These are phyloP conservation scores for Cladophialophora immunda DNA, from an alignment of 2,329 filamentous ascomycete genomes.

Conservation along the genomic window DNA sequence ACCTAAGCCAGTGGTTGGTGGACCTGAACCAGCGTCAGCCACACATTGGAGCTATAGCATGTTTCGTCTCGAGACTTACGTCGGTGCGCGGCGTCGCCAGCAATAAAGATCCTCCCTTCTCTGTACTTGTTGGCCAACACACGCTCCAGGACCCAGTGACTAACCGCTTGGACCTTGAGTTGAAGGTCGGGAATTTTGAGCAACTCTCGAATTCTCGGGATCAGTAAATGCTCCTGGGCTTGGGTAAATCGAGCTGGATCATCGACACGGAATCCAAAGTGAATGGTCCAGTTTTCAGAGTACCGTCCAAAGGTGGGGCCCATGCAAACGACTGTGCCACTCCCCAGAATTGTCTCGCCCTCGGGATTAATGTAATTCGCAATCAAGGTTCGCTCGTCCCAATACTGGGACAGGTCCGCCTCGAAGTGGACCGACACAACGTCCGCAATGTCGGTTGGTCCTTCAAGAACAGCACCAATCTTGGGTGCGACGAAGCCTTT, in stretches of 20 bases:
- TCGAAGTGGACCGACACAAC: conserved; percentile 43
- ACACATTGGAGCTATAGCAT: no score
- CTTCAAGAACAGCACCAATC: conserved; percentile 44
- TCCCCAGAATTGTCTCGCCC: conserved; percentile 28
- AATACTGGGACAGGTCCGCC: conserved; percentile 41
- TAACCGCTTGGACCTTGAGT: not conserved
- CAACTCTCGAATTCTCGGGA: conserved; percentile 39
- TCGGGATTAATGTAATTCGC: conserved; percentile 37
- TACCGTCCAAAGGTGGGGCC: conserved; percentile 40
- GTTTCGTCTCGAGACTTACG: conserved; percentile 43
- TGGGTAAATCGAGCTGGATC: conserved; percentile 35
- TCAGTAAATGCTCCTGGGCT: conserved; percentile 35
- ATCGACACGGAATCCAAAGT: conserved; percentile 41
- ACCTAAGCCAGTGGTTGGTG: conserved; percentile 13
- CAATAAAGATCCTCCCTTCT: conserved; percentile 47
- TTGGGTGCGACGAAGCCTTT: conserved; percentile 28
- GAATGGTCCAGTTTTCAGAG: conserved; percentile 48
- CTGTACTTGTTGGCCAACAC: conserved; percentile 15
- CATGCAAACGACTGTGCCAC: conserved; percentile 36
- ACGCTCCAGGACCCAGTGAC: conserved; percentile 19
- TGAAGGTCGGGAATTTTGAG: conserved; percentile 25
- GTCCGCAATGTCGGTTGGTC: conserved; percentile 44
- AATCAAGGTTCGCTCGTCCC: conserved; percentile 36
- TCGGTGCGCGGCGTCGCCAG: conserved; percentile 46
- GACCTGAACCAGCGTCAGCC: conserved; percentile 42